phyloP scores from a whole-genome alignment of 2,329 filamentous ascomycete genomes.

The Aspergillus nomiae region DNA sequence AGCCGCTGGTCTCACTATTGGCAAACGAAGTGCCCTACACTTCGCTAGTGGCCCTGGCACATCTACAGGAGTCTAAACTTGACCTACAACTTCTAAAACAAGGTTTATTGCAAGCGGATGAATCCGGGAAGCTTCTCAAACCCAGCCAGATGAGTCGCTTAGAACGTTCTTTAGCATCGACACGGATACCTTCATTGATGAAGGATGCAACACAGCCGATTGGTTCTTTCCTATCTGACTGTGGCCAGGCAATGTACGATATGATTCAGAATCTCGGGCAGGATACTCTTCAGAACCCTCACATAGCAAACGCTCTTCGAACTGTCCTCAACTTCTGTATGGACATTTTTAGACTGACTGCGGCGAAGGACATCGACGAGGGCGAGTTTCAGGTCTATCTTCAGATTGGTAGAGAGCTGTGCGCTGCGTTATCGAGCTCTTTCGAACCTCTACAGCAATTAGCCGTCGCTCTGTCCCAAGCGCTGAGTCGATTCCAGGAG shows the following conservation, averaged over 20 bases:
- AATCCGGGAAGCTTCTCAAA: slow-evolving; percentile 37
- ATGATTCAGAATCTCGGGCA: slow-evolving; percentile 34
- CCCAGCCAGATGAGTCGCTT: slow-evolving; percentile 45
- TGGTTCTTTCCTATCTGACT: slow-evolving; percentile 40
- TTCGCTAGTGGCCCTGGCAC: slow-evolving; percentile 31
- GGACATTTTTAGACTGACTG: slow-evolving; percentile 50
- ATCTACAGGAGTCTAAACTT: slow-evolving; percentile 41
- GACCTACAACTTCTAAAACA: slow-evolving; percentile 39
- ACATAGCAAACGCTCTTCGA: slow-evolving; percentile 29
- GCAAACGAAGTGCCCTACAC: slow-evolving; percentile 23
- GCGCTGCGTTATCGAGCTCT: slow-evolving; percentile 34
- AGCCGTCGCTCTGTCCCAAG: slow-evolving; percentile 28
- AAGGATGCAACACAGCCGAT: slow-evolving; percentile 46
- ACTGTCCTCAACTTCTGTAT: slow-evolving; percentile 49
- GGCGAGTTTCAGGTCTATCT: slow-evolving; percentile 59
- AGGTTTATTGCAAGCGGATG: slow-evolving; percentile 32
- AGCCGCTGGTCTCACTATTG: slow-evolving; percentile 37
- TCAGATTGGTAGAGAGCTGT: slow-evolving; percentile 40
- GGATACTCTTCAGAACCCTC: slow-evolving; percentile 25
- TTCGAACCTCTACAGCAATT: slow-evolving; percentile 30
- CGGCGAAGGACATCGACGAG: slow-evolving; percentile 50
- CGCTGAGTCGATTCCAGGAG: slow-evolving; percentile 61
- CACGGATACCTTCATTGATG: slow-evolving; percentile 41
- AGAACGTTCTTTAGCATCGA: slow-evolving; percentile 44
- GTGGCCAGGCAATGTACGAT: slow-evolving; percentile 38